Base-by-base conservation (phyloP, 2,329 filamentous ascomycete genomes). In the Ceratocystis eucalypticola region DNA sequence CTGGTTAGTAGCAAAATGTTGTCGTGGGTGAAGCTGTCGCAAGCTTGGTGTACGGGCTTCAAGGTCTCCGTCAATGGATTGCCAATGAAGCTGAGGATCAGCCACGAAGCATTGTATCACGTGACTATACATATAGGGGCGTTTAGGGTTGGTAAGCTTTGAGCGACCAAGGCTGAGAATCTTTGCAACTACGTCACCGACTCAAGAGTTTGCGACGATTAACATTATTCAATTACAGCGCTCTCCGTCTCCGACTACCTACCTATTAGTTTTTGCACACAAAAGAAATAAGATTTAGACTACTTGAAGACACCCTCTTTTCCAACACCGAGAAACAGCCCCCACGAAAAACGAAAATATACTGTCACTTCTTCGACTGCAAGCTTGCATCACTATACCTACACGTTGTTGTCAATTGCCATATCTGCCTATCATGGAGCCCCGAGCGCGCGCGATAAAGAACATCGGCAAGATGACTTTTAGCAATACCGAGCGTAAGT, bases 391-490 rank as follows among this genome's bases (percentile, higher is more conserved):
- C 53, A 20, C 55, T 33, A 37, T 8, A 37, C 28, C 55, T n/a
- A 33, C 20, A 59, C 28, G 8, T n/a, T 37, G 10, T n/a, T 30
- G 17, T 37, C 55, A 37, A 22, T 28, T n/a, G 8, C 17, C n/a
- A 44, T 61, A 64, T 62, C 5, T 20, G 64, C 68, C 45, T 70
- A 83, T 78, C 74, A 89, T 90, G 80, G 88, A 92, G 78, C 88
- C 88, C 69, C 82, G 88, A 73, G 88, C 88, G 68, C 84, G 88
- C 72, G 85, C 87, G 72, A 87, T 87, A 73, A 88, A 89, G 73
- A 89, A 91, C 79, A 87, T 91, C 75, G 87, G 87, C 70, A 88
- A 90, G 75, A 88, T 91, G 81, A 92, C 90, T 75, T 93, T 94
- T 76, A 81, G 79, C 69, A 80, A 84, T 67, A 83, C 82, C 73